Evolutionary conservation across 257 asterid genomes (phyloP).

Genomic region (Gentiana macrophylla): DNA sequence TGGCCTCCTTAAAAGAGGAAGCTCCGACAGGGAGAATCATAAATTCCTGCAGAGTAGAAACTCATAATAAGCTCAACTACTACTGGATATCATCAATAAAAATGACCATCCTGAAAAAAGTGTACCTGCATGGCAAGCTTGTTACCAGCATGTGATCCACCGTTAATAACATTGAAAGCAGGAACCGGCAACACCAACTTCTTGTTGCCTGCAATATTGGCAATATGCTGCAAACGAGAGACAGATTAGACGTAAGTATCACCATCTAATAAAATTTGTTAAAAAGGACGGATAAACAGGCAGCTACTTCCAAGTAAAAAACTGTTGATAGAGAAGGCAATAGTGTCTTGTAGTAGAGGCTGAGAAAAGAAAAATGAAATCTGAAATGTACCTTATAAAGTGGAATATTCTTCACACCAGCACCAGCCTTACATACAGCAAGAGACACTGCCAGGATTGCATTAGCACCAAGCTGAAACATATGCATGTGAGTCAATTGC

Average conservation of each 20-base stretch:
- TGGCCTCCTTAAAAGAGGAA: constrained; percentile 85
- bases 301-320: too few relatives aligned
- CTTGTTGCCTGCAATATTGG: constrained; percentile 88
- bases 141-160: constrained; percentile 98
- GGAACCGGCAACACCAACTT: constrained; percentile 89
- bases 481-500: neutral
- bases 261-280: neutral
- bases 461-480: constrained; percentile 80
- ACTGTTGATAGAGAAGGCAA: neutral
- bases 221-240: constrained; percentile 66
- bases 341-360: neutral
- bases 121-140: constrained; percentile 92
- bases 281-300: neutral
- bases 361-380: neutral
- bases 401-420: constrained; percentile 63
- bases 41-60: constrained; percentile 46
- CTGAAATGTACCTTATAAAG: constrained; percentile 51
- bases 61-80: constrained; percentile 1
- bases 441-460: constrained; percentile 93
- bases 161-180: constrained; percentile 92
- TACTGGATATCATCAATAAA: neutral
- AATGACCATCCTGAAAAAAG: too few relatives aligned
- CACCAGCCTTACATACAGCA: constrained; percentile 93
- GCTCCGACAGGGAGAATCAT: constrained; percentile 99
- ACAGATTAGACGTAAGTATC: neutral